These are phyloP conservation scores for Fusarium sp. DNA, from an alignment of 2,329 filamentous ascomycete genomes.

Conservation along the genomic window DNA sequence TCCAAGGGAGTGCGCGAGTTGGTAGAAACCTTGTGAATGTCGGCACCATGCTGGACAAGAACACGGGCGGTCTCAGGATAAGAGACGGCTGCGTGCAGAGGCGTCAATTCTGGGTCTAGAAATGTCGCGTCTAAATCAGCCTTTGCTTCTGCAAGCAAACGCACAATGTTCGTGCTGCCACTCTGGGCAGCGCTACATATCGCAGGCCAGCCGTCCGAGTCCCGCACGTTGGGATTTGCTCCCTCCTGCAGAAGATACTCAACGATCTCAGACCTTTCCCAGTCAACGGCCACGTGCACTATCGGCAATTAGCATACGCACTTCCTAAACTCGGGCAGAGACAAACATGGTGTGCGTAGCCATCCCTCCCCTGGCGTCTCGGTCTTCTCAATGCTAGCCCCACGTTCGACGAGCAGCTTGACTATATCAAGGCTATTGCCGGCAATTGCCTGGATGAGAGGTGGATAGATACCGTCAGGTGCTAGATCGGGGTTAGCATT, in stretches of 20 bases:
- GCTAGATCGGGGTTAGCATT: slow-evolving; percentile 7
- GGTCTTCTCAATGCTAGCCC: slow-evolving; percentile 12
- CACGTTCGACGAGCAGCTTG: slow-evolving; percentile 10
- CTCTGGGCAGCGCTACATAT: background rate
- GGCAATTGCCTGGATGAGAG: slow-evolving; percentile 1
- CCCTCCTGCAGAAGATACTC: slow-evolving; percentile 8
- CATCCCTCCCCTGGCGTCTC: slow-evolving; percentile 6
- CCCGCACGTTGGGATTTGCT: background rate
- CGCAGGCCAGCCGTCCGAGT: background rate
- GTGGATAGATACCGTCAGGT: background rate
- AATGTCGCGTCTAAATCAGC: slow-evolving; percentile 10
- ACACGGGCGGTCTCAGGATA: background rate
- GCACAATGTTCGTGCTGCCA: background rate
- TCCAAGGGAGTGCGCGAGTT: background rate
- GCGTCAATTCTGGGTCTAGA: background rate
- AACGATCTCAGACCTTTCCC: background rate
- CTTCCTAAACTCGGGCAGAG: no score
- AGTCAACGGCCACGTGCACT: slow-evolving; percentile 10
- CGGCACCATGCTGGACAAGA: slow-evolving; percentile 8
- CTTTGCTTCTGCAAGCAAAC: slow-evolving; percentile 4
- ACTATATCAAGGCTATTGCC: background rate
- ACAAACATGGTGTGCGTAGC: slow-evolving; percentile 14
- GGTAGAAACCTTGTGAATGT: background rate
- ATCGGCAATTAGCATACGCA: background rate
- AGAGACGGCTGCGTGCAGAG: background rate